Base-by-base conservation (phyloP, 2,329 filamentous ascomycete genomes). In the Hypoxylon sp. region DNA sequence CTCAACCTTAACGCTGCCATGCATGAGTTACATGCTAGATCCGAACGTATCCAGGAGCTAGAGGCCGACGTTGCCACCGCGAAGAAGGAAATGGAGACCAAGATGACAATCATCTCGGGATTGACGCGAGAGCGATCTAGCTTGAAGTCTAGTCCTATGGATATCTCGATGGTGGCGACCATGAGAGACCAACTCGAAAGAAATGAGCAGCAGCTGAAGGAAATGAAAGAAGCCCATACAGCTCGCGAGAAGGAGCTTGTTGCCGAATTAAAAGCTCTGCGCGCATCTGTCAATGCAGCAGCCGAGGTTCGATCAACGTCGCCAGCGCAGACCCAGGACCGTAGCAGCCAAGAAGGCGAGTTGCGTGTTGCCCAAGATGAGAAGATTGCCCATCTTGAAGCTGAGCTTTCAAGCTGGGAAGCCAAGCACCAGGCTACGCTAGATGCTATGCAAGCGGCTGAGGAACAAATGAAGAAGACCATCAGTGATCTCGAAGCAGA, bases 81-180 rank as follows among this genome's bases (percentile, higher is more conserved):
- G 22, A 96, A 93, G 84, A 97, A 94, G 83, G 96, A 99, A 80
- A 97, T 98, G 91, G 96, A 99, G 78, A 91, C 89, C 70, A 99
- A 99, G 87, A 94, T 95, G 85, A 93, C 93, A 31, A 95, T 99
- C 77, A 98, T 99, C 74, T 93, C 94, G 31, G 96, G 96, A 6
- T 85, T 99, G 70, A 97, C 96, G 2, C 91, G 96, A 60, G 97
- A 99, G 81, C 88, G 97, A 66, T 95, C 94, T 2, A 98, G 94
- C 81, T 86, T 98, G 82, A 94, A 95, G 78, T 88, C 79, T 2
- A 92, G 92, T 25, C 92, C 94, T 6, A 91, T 97, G 77, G 96
- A 99, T 77, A 97, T 98, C 78, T 95, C 93, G 0, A 90, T 98
- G 71, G 91, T 98, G 33, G 92, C 93, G 3, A 91, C 91, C 14